Conservation (phyloP, 345 rosid species). For the Arabidopsis arenosa region DNA sequence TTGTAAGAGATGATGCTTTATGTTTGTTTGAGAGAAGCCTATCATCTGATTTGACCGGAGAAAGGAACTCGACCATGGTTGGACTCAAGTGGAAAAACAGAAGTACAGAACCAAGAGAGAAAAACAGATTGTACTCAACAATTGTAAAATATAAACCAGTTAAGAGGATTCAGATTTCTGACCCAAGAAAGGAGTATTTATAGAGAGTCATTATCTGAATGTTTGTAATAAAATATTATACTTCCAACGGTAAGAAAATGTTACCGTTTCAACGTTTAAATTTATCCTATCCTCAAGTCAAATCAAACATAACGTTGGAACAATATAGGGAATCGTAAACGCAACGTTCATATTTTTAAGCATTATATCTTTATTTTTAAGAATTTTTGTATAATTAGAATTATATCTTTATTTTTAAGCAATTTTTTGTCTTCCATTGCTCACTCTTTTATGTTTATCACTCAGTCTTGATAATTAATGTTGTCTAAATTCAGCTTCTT, state of each 20-base stretch:
- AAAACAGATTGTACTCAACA: neutral
- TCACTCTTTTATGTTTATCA: neutral
- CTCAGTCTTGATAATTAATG: neutral
- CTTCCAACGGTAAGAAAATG: neutral
- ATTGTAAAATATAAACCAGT: neutral
- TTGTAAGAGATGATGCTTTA: neutral
- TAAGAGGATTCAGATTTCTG: neutral
- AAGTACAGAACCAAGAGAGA: neutral
- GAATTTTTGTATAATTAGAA: neutral
- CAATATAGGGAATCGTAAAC: neutral
- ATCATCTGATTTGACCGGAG: no score
- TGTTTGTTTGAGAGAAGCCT: neutral
- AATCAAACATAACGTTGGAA: neutral
- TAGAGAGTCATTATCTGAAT: neutral
- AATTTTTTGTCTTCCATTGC: neutral
- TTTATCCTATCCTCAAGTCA: neutral
- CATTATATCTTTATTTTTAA: neutral
- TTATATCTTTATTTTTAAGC: neutral
- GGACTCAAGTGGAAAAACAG: neutral
- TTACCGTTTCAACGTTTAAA: constrained; percentile 12
- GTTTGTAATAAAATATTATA: neutral
- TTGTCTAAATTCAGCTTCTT: neutral
- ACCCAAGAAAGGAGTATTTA: neutral
- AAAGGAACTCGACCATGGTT: no score
- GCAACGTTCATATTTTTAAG: neutral